Conservation (phyloP, 768 basidiomycete genomes). For the Macrolepiota albuminosa region DNA sequence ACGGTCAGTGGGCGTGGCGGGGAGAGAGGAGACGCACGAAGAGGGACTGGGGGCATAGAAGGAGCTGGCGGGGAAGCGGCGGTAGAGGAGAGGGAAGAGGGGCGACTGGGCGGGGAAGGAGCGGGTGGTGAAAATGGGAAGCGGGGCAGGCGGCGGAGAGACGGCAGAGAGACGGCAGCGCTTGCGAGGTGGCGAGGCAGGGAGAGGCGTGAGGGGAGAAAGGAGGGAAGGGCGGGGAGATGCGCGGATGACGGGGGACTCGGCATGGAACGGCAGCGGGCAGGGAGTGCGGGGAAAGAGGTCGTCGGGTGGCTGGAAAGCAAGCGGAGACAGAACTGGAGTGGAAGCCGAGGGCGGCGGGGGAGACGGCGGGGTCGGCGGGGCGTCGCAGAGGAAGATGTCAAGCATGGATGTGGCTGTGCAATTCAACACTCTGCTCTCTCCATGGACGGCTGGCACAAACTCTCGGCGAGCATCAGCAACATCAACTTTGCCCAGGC, state of each 20-base stretch:
- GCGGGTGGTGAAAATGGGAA: slow-evolving; percentile 33
- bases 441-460: slow-evolving; percentile 64
- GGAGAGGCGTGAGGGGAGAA: background rate
- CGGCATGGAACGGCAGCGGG: background rate
- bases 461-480: slow-evolving; percentile 57
- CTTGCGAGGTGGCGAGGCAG: background rate
- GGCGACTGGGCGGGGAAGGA: slow-evolving; percentile 44
- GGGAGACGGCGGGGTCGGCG: background rate
- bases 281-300: background rate
- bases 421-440: background rate
- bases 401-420: background rate
- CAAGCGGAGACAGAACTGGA: background rate
- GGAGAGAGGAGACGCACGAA: background rate
- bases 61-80: slow-evolving; percentile 64
- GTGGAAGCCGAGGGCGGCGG: background rate
- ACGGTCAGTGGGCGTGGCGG: background rate
- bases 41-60: slow-evolving; percentile 37
- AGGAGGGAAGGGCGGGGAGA: background rate
- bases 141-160: background rate
- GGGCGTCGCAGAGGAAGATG: slow-evolving; percentile 1
- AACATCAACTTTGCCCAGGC: slow-evolving; percentile 70
- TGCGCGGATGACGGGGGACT: slow-evolving; percentile 4
- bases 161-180: background rate
- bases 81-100: slow-evolving; percentile 60
- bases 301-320: background rate